Base-by-base conservation (phyloP, 805 yeast species). In the Ascoidea tarda region DNA sequence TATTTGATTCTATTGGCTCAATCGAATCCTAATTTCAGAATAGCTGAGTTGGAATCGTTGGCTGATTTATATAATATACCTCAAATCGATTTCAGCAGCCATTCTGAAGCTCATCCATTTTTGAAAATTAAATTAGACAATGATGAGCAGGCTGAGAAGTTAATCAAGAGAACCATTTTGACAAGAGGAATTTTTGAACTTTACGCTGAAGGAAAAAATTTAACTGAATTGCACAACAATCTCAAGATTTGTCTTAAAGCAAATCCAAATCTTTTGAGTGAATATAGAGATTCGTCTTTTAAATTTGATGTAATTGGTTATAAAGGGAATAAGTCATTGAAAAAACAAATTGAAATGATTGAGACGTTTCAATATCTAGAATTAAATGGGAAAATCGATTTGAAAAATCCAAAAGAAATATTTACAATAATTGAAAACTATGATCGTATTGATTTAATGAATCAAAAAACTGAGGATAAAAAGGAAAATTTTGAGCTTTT, bases 1-100 rank as follows among this genome's bases (percentile, higher is more conserved):
- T 93, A 87, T 62, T 64, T 91, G 49, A 70, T 93, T n/a, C 80
- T 84, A 62, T 74, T 93, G 62, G 96, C 96, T 3, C 96, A 90
- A 66, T 77, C 82, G 47, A 89, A 88, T 62, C 80, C 83, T 50
- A 75, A 77, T 54, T 91, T 91, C 66, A 73, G 98, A 50, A 67
- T 68, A 45, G 87, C 96, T 0, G 99, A 91, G 67, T 68, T 93
- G 44, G 88, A 84, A 59, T 83, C 97, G 0, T 67, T 93, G 48
- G 97, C 97, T 0, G 81, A 78, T 42, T 66, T 85, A 51, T 68
- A 77, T 57, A 67, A 68, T 16, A 68, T 93, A 2, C 51, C 66
- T 10, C 57, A 54, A 1, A 69, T 85, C 6, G 90, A 87, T 62
- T 68, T 88, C 50, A 65, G 78, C 14, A 61, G 63, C 5, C 87